A percentile compares a stretch with the other conserved stretches of the same genome.
Conservation (phyloP, 306 rosid genomes). For the Senna tora region DNA sequence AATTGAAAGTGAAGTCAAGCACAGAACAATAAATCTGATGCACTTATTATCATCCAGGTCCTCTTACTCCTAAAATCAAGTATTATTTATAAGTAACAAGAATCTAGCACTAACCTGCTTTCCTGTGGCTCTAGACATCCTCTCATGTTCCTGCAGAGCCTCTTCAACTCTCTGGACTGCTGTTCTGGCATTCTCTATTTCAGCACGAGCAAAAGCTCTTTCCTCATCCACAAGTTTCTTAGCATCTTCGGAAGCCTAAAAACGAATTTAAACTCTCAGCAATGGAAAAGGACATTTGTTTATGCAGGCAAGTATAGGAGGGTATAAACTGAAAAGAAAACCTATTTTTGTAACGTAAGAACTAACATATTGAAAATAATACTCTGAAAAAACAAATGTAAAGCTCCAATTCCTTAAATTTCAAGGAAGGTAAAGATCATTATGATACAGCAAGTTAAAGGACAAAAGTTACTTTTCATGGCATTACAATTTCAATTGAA, state of each 20-base stretch:
- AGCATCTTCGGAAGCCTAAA: constrained; percentile 95
- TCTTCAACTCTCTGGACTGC: constrained; percentile 92
- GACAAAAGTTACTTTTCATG: neutral
- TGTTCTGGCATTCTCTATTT: constrained; percentile 91
- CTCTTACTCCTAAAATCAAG: constrained; percentile 2
- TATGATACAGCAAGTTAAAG: neutral
- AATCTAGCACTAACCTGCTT: constrained; percentile 61
- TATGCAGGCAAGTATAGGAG: neutral
- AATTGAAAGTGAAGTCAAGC: constrained; percentile 21
- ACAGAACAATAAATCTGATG: neutral
- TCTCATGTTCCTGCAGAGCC: constrained; percentile 85
- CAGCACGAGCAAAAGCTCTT: constrained; percentile 94
- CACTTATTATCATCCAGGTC: constrained; percentile 6
- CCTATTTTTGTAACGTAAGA: neutral
- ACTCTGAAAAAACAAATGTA: neutral
- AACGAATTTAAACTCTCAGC: constrained; percentile 38
- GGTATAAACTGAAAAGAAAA: constrained; percentile 14
- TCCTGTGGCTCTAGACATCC: constrained; percentile 67
- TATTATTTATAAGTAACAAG: constrained; percentile 7
- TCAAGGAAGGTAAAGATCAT: neutral
- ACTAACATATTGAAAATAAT: neutral
- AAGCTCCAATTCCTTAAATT: neutral
- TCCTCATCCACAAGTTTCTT: constrained; percentile 85
- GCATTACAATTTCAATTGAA: neutral
- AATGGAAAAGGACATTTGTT: neutral